A percentile compares a stretch with the other conserved stretches of the same genome.
Evolutionary conservation across 306 rosid species (phyloP).

Genomic region (Lathyrus sativus): DNA sequence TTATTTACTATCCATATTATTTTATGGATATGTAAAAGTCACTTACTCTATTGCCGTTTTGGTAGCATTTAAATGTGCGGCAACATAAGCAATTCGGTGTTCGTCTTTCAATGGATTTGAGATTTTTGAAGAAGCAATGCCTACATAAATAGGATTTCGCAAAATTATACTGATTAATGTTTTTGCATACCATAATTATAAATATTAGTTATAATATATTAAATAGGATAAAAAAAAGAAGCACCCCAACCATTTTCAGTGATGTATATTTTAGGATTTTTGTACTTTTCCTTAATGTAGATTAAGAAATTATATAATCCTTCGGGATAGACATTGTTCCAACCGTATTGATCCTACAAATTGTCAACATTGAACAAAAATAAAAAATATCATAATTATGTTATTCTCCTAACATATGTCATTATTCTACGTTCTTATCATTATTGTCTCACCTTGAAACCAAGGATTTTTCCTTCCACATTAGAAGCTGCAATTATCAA

Average conservation of each 20-base stretch:
- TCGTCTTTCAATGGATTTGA: not conserved
- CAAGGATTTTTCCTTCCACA: constrained; percentile 33
- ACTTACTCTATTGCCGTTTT: constrained; percentile 17
- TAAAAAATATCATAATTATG: not conserved
- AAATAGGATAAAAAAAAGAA: not conserved
- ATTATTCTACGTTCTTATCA: not conserved
- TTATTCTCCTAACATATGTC: no score
- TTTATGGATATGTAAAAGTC: no score
- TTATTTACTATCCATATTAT: not conserved
- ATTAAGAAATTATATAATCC: constrained; percentile 38
- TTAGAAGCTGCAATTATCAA: constrained; percentile 3
- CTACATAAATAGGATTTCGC: not conserved
- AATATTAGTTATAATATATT: not conserved
- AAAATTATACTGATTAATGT: not conserved
- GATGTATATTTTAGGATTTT: constrained; percentile 36
- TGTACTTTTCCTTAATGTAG: constrained; percentile 21
- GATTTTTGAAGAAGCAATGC: not conserved
- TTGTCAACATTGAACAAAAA: not conserved
- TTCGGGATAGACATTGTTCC: constrained; percentile 20
- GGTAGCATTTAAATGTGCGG: not conserved
- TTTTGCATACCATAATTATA: not conserved
- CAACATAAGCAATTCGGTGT: not conserved
- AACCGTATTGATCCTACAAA: constrained; percentile 1
- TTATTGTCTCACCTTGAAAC: constrained; percentile 42
- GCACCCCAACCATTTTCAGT: constrained; percentile 42